Percentiles rank a stretch among this genome's conserved stretches.
These are phyloP conservation scores for Ceratobasidium sp. DNA, from an alignment of 1,284 basidiomycete species.

Conservation along the genomic window DNA sequence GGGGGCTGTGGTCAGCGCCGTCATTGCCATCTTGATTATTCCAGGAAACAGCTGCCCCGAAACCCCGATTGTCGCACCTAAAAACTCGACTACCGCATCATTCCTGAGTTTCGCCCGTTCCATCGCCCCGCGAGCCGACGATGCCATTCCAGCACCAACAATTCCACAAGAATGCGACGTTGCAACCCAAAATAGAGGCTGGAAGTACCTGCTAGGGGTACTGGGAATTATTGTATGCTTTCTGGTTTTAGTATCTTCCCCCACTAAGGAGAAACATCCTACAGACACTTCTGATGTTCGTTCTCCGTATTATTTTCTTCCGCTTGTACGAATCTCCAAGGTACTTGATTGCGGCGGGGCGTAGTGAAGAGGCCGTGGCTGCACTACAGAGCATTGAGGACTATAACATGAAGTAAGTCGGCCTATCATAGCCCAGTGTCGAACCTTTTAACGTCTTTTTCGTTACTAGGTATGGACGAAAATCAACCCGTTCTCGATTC, in stretches of 20 bases:
- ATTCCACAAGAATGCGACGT: slow-evolving; percentile 62
- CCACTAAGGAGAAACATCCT: not conserved
- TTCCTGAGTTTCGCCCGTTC: not conserved
- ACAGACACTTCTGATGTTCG: slow-evolving; percentile 86
- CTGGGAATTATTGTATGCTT: slow-evolving; percentile 72
- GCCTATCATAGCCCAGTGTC: not conserved
- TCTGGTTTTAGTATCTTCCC: slow-evolving; percentile 4
- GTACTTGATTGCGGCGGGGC: slow-evolving; percentile 84
- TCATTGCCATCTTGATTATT: slow-evolving; percentile 78
- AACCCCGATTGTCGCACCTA: slow-evolving; percentile 35
- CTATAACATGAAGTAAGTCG: slow-evolving; percentile 61
- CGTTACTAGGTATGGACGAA: slow-evolving; percentile 27
- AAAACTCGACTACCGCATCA: not conserved
- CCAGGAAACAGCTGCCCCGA: slow-evolving; percentile 76
- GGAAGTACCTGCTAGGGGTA: slow-evolving; percentile 79
- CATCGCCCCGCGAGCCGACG: slow-evolving; percentile 40
- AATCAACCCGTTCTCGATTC: slow-evolving; percentile 25
- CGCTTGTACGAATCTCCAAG: slow-evolving; percentile 91
- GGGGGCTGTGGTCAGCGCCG: slow-evolving; percentile 83
- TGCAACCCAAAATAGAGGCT: slow-evolving; percentile 75
- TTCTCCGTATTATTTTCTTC: slow-evolving; percentile 87
- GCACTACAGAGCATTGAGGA: slow-evolving; percentile 81
- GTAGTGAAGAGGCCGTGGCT: slow-evolving; percentile 80
- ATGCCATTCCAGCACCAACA: slow-evolving; percentile 40
- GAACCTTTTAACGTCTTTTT: not conserved